Conservation (phyloP, 1,284 basidiomycete genomes). For the Apiotrichum brassicae region DNA sequence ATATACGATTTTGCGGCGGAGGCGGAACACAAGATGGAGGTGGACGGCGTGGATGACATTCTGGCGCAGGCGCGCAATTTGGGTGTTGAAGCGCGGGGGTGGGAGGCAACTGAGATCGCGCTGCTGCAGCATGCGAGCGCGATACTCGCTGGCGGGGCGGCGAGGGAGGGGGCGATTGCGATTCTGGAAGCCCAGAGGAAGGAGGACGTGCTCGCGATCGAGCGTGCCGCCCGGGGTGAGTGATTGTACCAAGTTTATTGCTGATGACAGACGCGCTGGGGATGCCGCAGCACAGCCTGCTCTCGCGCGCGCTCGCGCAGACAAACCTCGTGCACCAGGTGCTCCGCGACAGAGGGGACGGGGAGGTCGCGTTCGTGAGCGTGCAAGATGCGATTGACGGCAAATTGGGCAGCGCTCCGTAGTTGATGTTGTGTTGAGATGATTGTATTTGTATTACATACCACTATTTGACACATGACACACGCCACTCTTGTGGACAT, state of each 20-base stretch:
- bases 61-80: not conserved
- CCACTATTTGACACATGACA: too few relatives aligned
- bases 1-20: constrained; percentile 6
- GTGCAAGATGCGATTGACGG: constrained; percentile 5
- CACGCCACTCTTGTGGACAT: too few relatives aligned
- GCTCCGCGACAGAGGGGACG: constrained; percentile 8
- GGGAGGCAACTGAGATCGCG: not conserved
- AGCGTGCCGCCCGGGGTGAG: not conserved
- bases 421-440: too few relatives aligned
- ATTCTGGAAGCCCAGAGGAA: too few relatives aligned
- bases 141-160: not conserved
- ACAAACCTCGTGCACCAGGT: constrained; percentile 12
- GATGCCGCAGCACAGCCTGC: constrained; percentile 5
- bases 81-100: not conserved
- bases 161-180: not conserved
- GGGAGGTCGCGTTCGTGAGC: constrained; percentile 11
- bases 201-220: not conserved
- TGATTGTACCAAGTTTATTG: not conserved
- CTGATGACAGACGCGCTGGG: constrained; percentile 8
- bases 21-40: not conserved
- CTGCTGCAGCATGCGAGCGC: not conserved
- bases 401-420: too few relatives aligned
- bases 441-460: too few relatives aligned
- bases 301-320: constrained; percentile 13
- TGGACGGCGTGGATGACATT: not conserved